Evolutionary conservation across 1,284 basidiomycete species (phyloP).

Genomic region (Prillingera fragicola): DNA sequence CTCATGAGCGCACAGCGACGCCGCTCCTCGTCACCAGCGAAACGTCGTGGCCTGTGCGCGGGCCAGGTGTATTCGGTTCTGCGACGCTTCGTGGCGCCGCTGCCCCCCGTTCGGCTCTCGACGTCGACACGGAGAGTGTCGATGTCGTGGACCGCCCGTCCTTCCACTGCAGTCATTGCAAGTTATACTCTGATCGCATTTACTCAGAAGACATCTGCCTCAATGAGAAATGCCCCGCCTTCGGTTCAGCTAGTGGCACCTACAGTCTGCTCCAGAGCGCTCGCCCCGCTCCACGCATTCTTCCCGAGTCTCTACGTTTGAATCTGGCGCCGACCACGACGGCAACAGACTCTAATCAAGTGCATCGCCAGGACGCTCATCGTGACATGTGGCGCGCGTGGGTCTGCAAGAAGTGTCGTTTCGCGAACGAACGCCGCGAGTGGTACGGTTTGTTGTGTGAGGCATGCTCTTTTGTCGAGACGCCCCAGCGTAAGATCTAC

Average conservation of each 20-base stretch:
- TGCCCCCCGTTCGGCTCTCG: background rate
- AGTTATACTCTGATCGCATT: slow-evolving; percentile 16
- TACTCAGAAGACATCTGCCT: slow-evolving; percentile 24
- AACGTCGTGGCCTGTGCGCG: slow-evolving; percentile 14
- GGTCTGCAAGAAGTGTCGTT: slow-evolving; percentile 35
- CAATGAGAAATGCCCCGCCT: slow-evolving; percentile 25
- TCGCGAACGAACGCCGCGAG: slow-evolving; percentile 34
- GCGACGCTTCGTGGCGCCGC: slow-evolving; percentile 14
- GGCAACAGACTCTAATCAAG: slow-evolving; percentile 1
- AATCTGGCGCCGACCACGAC: slow-evolving; percentile 21
- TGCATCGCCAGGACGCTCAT: slow-evolving; percentile 18
- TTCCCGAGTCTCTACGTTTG: slow-evolving; percentile 24
- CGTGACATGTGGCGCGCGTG: slow-evolving; percentile 36
- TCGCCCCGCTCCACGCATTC: slow-evolving; percentile 14
- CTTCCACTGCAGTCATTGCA: slow-evolving; percentile 1
- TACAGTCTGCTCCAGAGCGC: background rate
- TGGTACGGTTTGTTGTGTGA: slow-evolving; percentile 41
- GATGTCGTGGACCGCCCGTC: background rate
- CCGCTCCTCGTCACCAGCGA: background rate
- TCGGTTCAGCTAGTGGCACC: slow-evolving; percentile 1
- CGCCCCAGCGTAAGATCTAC: slow-evolving; percentile 20
- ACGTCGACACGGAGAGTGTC: background rate
- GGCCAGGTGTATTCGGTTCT: slow-evolving; percentile 12
- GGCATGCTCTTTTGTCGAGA: slow-evolving; percentile 20
- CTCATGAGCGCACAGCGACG: slow-evolving; percentile 2